Base-by-base conservation (phyloP, 148 eudicot genomes). In the Dianthus caryophyllus region DNA sequence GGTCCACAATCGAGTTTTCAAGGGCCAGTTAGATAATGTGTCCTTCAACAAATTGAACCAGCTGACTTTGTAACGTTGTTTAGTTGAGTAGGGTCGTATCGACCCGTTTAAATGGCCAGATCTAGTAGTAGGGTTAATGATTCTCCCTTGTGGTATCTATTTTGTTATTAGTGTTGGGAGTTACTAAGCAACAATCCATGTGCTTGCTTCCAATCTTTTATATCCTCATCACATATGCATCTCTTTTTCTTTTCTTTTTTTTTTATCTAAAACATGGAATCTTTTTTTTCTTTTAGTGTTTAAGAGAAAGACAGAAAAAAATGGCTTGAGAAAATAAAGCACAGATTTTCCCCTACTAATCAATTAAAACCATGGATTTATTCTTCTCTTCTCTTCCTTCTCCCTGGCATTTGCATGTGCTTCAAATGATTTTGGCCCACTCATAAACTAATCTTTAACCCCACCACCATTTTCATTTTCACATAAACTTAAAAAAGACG, bases 341-440 rank as follows among this genome's bases (percentile, higher is more conserved):
- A 41, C 10, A 22, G 30, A 29, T 7, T 43, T 63, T 33, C 38
- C 38, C 38, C 38, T 33, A 33, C 36, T 43, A 43, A 67, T 67
- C 51, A n/a, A n/a, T n/a, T n/a, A n/a, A n/a, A n/a, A n/a, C n/a
- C 51, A 41, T 54, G 24, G 14, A 67, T 22, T 36, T 57, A 63
- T 69, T 56, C 39, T 57, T 20, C 8, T 11, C 6, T 52, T 67
- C 18, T 36, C 20, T 50, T 67, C 44, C 43, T 13, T 15, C 29
- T 22, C 65, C 68, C 94, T 87, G 90, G 87, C 97, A 84, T 68
- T 87, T 69, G 68, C 94, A 90, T 90, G 94, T 90, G 96, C 90
- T 61, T 79, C 78, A 71, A 76, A 77, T 80, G 79, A 77, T 65
- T 76, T 83, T 70, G 76, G 82, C 83, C 88, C 86, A 69, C 76